Percentiles rank a stretch among this genome's conserved stretches.
Conservation (phyloP, 208 protist genomes). For the Crithidia brevicula region DNA sequence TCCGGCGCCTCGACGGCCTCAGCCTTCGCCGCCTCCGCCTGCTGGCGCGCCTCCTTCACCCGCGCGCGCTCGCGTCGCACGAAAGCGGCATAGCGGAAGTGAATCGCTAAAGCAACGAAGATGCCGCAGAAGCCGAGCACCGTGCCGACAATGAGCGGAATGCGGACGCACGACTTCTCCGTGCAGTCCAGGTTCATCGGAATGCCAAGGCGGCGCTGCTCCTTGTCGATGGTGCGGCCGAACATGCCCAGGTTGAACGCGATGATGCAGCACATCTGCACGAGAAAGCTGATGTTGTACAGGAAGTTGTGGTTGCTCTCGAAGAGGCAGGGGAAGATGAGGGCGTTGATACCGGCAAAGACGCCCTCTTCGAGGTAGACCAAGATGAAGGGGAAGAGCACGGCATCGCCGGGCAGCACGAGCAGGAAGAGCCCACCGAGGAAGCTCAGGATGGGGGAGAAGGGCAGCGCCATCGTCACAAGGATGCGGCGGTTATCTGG, state of each 20-base stretch:
- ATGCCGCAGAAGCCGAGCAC: slow-evolving; percentile 38
- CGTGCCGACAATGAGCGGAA: slow-evolving; percentile 54
- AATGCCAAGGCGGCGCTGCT: slow-evolving; percentile 35
- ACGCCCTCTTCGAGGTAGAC: slow-evolving; percentile 72
- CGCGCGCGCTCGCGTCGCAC: slow-evolving; percentile 32
- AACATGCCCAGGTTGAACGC: slow-evolving; percentile 73
- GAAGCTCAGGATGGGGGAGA: slow-evolving; percentile 48
- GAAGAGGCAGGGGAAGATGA: slow-evolving; percentile 67
- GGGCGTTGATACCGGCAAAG: slow-evolving; percentile 55
- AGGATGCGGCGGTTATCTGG: slow-evolving; percentile 47
- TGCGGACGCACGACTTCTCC: slow-evolving; percentile 42
- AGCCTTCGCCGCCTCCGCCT: background rate
- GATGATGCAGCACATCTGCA: slow-evolving; percentile 55
- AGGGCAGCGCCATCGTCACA: slow-evolving; percentile 57
- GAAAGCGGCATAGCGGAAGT: slow-evolving; percentile 66
- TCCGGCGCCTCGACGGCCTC: background rate
- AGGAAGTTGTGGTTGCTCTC: slow-evolving; percentile 51
- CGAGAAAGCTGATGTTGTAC: slow-evolving; percentile 70
- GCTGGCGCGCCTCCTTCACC: background rate
- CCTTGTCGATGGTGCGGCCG: slow-evolving; percentile 45
- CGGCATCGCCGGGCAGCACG: slow-evolving; percentile 43
- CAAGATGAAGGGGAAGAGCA: slow-evolving; percentile 66
- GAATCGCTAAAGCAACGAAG: slow-evolving; percentile 41
- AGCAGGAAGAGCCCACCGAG: slow-evolving; percentile 55
- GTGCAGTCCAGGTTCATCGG: slow-evolving; percentile 43